These are phyloP conservation scores for Phoenix roebelenii DNA, from an alignment of 176 grass and related monocot genomes.

Conservation along the genomic window DNA sequence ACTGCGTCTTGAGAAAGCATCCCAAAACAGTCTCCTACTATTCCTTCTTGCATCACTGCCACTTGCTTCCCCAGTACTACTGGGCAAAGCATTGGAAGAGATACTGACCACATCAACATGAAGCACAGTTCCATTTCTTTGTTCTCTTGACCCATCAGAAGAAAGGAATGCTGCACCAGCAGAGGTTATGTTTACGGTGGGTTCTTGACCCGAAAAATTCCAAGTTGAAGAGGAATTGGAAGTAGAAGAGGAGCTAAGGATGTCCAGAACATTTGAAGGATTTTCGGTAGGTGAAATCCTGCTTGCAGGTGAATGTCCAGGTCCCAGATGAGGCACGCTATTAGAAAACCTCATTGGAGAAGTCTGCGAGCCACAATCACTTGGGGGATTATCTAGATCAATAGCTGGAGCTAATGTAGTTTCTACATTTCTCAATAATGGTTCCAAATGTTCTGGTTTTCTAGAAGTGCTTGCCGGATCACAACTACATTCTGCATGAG, in stretches of 20 bases:
- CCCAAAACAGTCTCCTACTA: slow-evolving; percentile 75
- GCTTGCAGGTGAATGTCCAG: slow-evolving; percentile 24
- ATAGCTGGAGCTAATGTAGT: slow-evolving; percentile 4
- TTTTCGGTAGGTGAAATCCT: slow-evolving; percentile 20
- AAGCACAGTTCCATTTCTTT: slow-evolving; percentile 45
- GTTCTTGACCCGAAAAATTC: slow-evolving; percentile 18
- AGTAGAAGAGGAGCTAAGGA: slow-evolving; percentile 30
- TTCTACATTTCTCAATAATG: slow-evolving; percentile 15
- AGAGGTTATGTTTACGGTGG: slow-evolving; percentile 23
- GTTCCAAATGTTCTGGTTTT: slow-evolving; percentile 23
- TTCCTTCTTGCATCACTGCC: slow-evolving; percentile 39
- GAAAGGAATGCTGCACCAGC: slow-evolving; percentile 27
- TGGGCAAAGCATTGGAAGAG: slow-evolving; percentile 39
- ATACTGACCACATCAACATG: slow-evolving; percentile 66
- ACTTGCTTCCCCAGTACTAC: slow-evolving; percentile 24
- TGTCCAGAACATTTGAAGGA: slow-evolving; percentile 39
- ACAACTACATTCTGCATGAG: slow-evolving; percentile 15
- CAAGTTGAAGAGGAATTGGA: slow-evolving; percentile 32
- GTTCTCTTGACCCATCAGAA: slow-evolving; percentile 25
- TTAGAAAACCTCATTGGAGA: slow-evolving; percentile 23
- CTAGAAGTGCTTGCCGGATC: slow-evolving; percentile 37
- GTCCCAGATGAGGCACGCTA: slow-evolving; percentile 26
- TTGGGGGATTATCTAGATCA: slow-evolving; percentile 29
- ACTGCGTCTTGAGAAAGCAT: slow-evolving; percentile 67
- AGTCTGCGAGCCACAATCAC: slow-evolving; percentile 15